Evolutionary conservation across 176 grass and related monocot species (phyloP).

Genomic region (Cenchrus fungigraminus): DNA sequence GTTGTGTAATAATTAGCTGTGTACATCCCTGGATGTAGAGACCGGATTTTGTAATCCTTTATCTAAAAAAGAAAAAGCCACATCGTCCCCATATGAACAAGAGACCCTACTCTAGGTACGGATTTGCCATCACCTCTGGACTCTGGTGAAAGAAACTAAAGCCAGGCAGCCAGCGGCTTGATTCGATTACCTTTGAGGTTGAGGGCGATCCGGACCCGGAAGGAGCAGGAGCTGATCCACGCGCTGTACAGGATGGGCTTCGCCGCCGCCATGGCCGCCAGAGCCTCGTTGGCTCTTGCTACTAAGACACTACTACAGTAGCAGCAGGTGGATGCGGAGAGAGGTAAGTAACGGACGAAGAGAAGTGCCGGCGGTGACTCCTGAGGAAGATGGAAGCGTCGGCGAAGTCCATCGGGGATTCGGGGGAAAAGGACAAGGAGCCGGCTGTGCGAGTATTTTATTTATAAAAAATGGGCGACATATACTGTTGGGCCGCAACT

Average conservation of each 20-base stretch:
- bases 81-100: neutral
- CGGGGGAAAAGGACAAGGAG: neutral
- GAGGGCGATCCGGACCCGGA: slow-evolving; percentile 75
- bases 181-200: slow-evolving; percentile 73
- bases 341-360: neutral
- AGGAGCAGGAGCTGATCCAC: slow-evolving; percentile 80
- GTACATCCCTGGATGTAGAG: too few relatives aligned
- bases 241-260: slow-evolving; percentile 70
- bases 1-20: too few relatives aligned
- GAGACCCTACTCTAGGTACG: neutral
- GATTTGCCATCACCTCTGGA: neutral
- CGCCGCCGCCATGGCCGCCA: slow-evolving; percentile 33
- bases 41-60: too few relatives aligned
- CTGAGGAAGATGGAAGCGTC: neutral
- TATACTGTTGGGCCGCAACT: too few relatives aligned
- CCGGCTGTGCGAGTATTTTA: too few relatives aligned
- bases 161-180: neutral
- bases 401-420: too few relatives aligned
- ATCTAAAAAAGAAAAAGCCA: too few relatives aligned
- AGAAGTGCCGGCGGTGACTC: neutral
- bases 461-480: too few relatives aligned
- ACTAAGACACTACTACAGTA: neutral
- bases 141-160: neutral
- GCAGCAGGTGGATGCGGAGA: neutral
- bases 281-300: neutral